Conservation (phyloP, 371 early-diverging fungal genomes). For the Lichtheimia hyalospora region DNA sequence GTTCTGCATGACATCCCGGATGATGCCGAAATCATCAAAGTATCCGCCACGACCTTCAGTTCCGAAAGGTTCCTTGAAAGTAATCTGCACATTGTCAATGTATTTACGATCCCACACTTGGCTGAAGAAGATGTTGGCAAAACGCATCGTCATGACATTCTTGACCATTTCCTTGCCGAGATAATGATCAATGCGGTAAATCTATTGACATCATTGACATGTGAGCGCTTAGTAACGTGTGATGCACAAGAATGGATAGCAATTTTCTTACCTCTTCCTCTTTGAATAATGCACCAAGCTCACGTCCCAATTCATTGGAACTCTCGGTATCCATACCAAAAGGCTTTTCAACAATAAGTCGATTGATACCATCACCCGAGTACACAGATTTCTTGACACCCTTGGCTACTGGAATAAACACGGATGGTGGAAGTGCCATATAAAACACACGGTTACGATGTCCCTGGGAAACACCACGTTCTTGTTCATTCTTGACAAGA, state of each 20-base stretch:
- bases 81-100: slow-evolving; percentile 96
- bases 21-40: slow-evolving; percentile 99
- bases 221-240: too few relatives aligned
- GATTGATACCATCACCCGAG: slow-evolving; percentile 62
- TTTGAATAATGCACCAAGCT: slow-evolving; percentile 72
- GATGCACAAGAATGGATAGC: too few relatives aligned
- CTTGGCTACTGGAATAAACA: slow-evolving; percentile 84
- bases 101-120: slow-evolving; percentile 89
- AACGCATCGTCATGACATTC: slow-evolving; percentile 91
- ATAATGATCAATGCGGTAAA: slow-evolving; percentile 98
- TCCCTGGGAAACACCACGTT: slow-evolving; percentile 19
- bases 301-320: slow-evolving; percentile 66
- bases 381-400: slow-evolving; percentile 76
- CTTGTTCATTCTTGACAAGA: slow-evolving; percentile 54
- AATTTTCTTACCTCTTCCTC: slow-evolving; percentile 70
- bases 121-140: slow-evolving; percentile 93
- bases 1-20: slow-evolving; percentile 99
- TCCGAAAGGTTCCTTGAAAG: slow-evolving; percentile 98
- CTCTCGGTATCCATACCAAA: slow-evolving; percentile 92
- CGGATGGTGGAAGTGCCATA: slow-evolving; percentile 96
- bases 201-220: slow-evolving; percentile 41
- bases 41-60: slow-evolving; percentile 99
- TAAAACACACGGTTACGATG: slow-evolving; percentile 73
- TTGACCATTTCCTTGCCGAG: slow-evolving; percentile 99
- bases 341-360: slow-evolving; percentile 96